Evolutionary conservation across 352 stramenopile species (phyloP).

Genomic region (Phytophthora pini): DNA sequence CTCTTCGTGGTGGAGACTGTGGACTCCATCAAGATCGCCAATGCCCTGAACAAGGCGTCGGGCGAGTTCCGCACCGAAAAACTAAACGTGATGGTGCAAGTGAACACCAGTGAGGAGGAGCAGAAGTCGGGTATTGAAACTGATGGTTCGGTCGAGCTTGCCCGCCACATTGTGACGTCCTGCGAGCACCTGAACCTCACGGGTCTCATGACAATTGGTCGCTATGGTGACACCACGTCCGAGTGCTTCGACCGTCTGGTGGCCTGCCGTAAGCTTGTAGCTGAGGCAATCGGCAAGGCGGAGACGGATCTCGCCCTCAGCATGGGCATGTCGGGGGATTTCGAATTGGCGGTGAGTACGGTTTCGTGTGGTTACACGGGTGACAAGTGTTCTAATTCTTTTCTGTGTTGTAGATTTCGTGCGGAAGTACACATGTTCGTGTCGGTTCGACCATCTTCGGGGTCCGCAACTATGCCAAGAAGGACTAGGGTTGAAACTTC

Average conservation of each 20-base stretch:
- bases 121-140: slow-evolving; percentile 94
- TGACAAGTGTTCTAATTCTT: slow-evolving; percentile 1
- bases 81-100: slow-evolving; percentile 96
- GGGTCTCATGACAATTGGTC: slow-evolving; percentile 99
- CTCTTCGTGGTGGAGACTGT: slow-evolving; percentile 97
- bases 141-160: slow-evolving; percentile 78
- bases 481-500: slow-evolving; percentile 37
- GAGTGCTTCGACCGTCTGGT: slow-evolving; percentile 93
- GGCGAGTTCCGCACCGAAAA: slow-evolving; percentile 65
- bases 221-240: slow-evolving; percentile 91
- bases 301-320: slow-evolving; percentile 92
- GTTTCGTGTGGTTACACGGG: background rate
- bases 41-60: slow-evolving; percentile 93
- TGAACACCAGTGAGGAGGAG: slow-evolving; percentile 99
- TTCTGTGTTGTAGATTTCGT: slow-evolving; percentile 81
- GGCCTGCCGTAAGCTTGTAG: slow-evolving; percentile 71
- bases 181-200: slow-evolving; percentile 94
- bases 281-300: slow-evolving; percentile 66
- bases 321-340: slow-evolving; percentile 99
- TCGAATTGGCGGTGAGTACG: slow-evolving; percentile 89
- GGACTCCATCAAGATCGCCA: slow-evolving; percentile 96
- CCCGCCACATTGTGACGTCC: slow-evolving; percentile 88
- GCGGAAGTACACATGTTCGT: slow-evolving; percentile 95
- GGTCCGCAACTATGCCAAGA: slow-evolving; percentile 89
- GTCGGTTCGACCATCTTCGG: slow-evolving; percentile 99